Evolutionary conservation across 2,329 filamentous ascomycete genomes (phyloP).

Genomic region (Apiospora saccharicola): DNA sequence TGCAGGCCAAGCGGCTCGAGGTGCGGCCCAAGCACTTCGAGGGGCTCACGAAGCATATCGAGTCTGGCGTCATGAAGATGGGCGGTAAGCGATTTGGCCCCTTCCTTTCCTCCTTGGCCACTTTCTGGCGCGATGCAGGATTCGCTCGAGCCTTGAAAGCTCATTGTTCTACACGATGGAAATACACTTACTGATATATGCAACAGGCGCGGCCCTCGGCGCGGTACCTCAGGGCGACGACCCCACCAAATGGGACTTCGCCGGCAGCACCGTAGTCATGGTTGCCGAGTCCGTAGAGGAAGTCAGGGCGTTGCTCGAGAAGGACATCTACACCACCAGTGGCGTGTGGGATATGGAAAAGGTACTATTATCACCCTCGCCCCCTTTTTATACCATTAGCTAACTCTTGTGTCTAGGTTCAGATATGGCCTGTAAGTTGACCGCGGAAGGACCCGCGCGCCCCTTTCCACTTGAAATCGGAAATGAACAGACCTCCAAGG

Average conservation of each 20-base stretch:
- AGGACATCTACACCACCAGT: conserved; percentile 74
- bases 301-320: conserved; percentile 69
- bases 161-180: conserved; percentile 7
- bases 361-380: conserved; percentile 44
- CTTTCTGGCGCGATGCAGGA: no score
- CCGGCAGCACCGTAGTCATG: conserved; percentile 75
- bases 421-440: conserved; percentile 56
- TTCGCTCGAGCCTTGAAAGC: no score
- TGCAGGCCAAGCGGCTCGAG: conserved; percentile 66
- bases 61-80: conserved; percentile 66
- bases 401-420: conserved; percentile 42
- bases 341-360: conserved; percentile 86
- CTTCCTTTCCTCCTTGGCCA: neutral
- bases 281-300: conserved; percentile 74
- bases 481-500: neutral
- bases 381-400: neutral
- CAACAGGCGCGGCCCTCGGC: conserved; percentile 68
- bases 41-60: conserved; percentile 58
- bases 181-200: neutral
- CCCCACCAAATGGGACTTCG: conserved; percentile 69
- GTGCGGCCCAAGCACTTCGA: conserved; percentile 66
- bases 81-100: conserved; percentile 60
- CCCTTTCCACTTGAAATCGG: neutral
- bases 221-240: conserved; percentile 69
- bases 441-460: neutral